phyloP scores from a whole-genome alignment of 176 grass and related monocot species.

The Puccinellia tenuiflora region DNA sequence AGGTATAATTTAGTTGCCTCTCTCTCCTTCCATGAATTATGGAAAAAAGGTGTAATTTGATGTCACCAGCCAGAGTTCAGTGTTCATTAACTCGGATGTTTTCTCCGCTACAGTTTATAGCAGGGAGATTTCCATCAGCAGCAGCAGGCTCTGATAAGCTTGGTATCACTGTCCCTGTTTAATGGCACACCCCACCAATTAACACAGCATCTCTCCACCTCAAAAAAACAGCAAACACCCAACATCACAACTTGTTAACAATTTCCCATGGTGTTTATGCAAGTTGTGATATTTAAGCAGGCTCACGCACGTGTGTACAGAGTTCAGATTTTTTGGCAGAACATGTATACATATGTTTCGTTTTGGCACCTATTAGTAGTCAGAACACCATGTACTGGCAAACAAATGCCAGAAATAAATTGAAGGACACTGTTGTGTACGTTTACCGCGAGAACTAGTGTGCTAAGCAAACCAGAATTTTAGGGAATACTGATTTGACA shows the following conservation, averaged over 20 bases:
- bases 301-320: not conserved
- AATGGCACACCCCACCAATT: not conserved
- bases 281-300: not conserved
- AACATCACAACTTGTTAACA: not conserved
- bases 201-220: constrained; percentile 4
- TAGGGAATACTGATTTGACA: not conserved
- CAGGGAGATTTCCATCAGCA: not conserved
- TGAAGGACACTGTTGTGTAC: not conserved
- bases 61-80: too few relatives aligned
- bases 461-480: not conserved
- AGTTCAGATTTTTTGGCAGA: too few relatives aligned
- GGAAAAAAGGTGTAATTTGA: too few relatives aligned
- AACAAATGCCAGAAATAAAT: not conserved
- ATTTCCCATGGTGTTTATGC: not conserved
- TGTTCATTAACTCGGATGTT: too few relatives aligned
- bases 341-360: too few relatives aligned
- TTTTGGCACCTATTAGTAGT: not conserved
- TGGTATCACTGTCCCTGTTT: constrained; percentile 18
- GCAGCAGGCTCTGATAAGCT: not conserved
- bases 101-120: too few relatives aligned
- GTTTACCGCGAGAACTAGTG: too few relatives aligned
- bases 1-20: not conserved
- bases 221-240: constrained; percentile 11
- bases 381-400: not conserved
- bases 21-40: not conserved